These are phyloP conservation scores for Endotrypanum monterogeii DNA, from an alignment of 208 protist genomes.

Conservation along the genomic window DNA sequence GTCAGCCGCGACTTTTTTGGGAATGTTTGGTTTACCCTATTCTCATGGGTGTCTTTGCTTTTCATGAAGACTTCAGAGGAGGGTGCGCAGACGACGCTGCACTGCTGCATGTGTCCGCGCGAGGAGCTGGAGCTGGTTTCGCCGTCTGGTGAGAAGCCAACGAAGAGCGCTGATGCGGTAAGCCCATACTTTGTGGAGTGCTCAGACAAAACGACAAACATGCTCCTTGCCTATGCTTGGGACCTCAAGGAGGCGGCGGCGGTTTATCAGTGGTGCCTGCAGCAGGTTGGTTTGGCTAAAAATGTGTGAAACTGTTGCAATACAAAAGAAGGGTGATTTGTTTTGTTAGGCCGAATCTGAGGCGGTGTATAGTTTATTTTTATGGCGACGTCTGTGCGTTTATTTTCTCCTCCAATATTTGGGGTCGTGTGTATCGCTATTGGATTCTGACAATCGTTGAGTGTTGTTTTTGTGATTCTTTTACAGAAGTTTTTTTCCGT, in stretches of 20 bases:
- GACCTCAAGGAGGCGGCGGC: conserved; percentile 71
- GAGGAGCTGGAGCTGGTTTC: conserved; percentile 72
- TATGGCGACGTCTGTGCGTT: not conserved
- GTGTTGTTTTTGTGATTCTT: not conserved
- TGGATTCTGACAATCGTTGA: not conserved
- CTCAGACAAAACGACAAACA: conserved; percentile 55
- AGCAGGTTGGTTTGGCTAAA: conserved; percentile 46
- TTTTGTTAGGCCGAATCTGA: not conserved
- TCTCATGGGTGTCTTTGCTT: conserved; percentile 14
- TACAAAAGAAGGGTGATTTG: not conserved
- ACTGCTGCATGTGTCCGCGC: conserved; percentile 82
- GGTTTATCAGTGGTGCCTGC: conserved; percentile 70
- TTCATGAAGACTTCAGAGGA: conserved; percentile 46
- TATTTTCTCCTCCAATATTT: not conserved
- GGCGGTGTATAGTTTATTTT: not conserved
- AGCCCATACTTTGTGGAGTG: conserved; percentile 90
- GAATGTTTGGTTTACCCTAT: conserved; percentile 26
- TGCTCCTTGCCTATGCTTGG: conserved; percentile 78
- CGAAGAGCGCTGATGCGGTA: conserved; percentile 31
- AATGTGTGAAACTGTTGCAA: not conserved
- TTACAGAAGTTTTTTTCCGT: not conserved
- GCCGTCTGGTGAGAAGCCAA: conserved; percentile 19
- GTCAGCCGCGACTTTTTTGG: conserved; percentile 62
- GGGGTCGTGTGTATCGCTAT: not conserved
- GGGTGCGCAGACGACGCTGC: conserved; percentile 85